A percentile compares a stretch with the other conserved stretches of the same genome.
Evolutionary conservation across 2,329 filamentous ascomycete genomes (phyloP).

Genomic region (Aschersonia sp.): DNA sequence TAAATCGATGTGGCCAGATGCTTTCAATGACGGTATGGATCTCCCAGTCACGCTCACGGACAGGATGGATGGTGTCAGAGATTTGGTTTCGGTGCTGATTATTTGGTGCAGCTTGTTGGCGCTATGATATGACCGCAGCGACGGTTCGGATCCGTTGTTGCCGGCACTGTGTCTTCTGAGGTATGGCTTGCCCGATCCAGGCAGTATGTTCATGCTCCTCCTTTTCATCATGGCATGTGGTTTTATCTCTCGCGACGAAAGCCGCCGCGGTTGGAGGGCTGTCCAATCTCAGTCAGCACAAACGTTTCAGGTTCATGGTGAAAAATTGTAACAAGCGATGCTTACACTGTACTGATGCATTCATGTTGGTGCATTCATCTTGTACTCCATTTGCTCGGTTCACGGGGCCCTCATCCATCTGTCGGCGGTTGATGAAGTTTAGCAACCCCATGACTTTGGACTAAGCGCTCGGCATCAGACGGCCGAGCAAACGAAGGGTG

Average conservation of each 20-base stretch:
- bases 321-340: not conserved
- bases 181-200: not conserved
- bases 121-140: not conserved
- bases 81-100: not conserved
- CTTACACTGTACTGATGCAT: slow-evolving; percentile 1
- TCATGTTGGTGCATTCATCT: not conserved
- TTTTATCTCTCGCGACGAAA: not conserved
- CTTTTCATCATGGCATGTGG: not conserved
- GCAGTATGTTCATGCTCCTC: not conserved
- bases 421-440: slow-evolving; percentile 2
- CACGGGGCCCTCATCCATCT: not conserved
- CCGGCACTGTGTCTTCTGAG: not conserved
- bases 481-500: not conserved
- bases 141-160: not conserved
- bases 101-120: not conserved
- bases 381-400: not conserved
- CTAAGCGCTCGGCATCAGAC: slow-evolving; percentile 1
- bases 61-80: not conserved
- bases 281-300: not conserved
- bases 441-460: slow-evolving; percentile 3
- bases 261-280: not conserved
- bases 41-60: not conserved
- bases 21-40: not conserved
- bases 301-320: too few species aligned
- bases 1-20: slow-evolving; percentile 2